Base-by-base conservation (phyloP, 768 basidiomycete genomes). In the Phlebiopsis gigantea region DNA sequence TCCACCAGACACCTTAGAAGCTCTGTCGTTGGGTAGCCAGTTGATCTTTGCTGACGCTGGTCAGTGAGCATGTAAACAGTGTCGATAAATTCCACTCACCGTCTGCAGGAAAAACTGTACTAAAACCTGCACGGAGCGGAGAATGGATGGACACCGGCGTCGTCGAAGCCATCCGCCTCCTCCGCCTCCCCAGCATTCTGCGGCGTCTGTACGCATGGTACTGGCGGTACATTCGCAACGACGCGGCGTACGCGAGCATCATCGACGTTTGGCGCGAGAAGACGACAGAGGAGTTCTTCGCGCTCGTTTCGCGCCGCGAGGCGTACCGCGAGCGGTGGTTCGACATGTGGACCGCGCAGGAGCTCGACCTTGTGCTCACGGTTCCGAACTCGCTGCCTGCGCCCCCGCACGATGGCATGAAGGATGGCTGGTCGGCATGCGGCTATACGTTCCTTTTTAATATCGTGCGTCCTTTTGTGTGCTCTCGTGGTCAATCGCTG, bases 401-500 rank as follows among this genome's bases (percentile, higher is more conserved):
- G 2, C 68, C 75, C 17, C 76, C 77, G 2, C 52, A 71, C 29
- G 68, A 71, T 2, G 63, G 72, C 0, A 68, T 71, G 54, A 65
- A 63, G 28, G 64, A 68, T 29, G 73, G 71, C 1, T 61, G 73
- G 52, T 63, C 72, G 9, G 67, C 69, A 6, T 65, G 67, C 24
- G 67, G 66, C 5, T 68, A 71, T 54, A 64, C 64, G 7, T 75
- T 75, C 67, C 66, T 79, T 54, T 79, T 69, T 63, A 80, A 79
- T 48, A 65, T 77, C 44, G 77, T 78, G 56, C 54, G 77, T 67
- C 21, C 29, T 6, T 43, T 15, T 5, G n/a, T 8, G 1, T 9
- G 34, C 5, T 29, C 19, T 47, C 7, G 34, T 28, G 44, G 45
- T 17, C 39, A 21, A 22, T 15, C 39, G 14, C 30, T 51, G 7